Evolutionary conservation across 805 yeast species (phyloP).

Genomic region (Kluyveromyces siamensis): DNA sequence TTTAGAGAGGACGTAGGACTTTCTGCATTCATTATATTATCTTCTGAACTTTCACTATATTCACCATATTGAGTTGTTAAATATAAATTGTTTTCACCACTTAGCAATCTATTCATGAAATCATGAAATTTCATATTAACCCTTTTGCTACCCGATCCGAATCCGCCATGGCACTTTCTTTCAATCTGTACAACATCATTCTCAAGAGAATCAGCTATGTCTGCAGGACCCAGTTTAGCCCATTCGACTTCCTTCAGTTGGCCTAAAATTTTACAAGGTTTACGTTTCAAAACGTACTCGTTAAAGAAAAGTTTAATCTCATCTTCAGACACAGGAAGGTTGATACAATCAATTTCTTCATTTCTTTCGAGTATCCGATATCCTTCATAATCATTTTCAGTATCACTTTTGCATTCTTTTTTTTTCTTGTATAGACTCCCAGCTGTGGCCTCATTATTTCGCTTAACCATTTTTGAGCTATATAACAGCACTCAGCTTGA

Average conservation of each 20-base stretch:
- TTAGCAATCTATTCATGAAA: slow-evolving; percentile 31
- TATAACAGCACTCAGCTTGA: too few relatives aligned
- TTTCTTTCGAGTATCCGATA: slow-evolving; percentile 9
- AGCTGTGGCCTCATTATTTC: too few relatives aligned
- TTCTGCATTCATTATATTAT: slow-evolving; percentile 21
- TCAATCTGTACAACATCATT: slow-evolving; percentile 46
- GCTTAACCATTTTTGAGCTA: too few relatives aligned
- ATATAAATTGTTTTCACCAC: slow-evolving; percentile 41
- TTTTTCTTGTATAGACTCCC: background rate
- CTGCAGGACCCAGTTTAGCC: slow-evolving; percentile 27
- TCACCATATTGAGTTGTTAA: slow-evolving; percentile 63
- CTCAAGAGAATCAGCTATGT: slow-evolving; percentile 31
- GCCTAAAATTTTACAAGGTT: slow-evolving; percentile 44
- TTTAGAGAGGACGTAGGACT: slow-evolving; percentile 11
- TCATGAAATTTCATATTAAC: slow-evolving; percentile 41
- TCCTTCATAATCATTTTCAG: slow-evolving; percentile 9
- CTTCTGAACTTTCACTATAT: slow-evolving; percentile 29
- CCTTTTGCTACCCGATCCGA: slow-evolving; percentile 55
- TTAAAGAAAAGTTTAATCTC: slow-evolving; percentile 28
- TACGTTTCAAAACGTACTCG: slow-evolving; percentile 33
- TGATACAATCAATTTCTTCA: slow-evolving; percentile 12
- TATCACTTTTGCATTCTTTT: background rate
- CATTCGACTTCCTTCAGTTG: slow-evolving; percentile 27
- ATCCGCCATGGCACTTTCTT: slow-evolving; percentile 49
- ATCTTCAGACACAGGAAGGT: slow-evolving; percentile 13